phyloP scores from a whole-genome alignment of 73 alveolate genomes.

The Diophrys sp. region DNA sequence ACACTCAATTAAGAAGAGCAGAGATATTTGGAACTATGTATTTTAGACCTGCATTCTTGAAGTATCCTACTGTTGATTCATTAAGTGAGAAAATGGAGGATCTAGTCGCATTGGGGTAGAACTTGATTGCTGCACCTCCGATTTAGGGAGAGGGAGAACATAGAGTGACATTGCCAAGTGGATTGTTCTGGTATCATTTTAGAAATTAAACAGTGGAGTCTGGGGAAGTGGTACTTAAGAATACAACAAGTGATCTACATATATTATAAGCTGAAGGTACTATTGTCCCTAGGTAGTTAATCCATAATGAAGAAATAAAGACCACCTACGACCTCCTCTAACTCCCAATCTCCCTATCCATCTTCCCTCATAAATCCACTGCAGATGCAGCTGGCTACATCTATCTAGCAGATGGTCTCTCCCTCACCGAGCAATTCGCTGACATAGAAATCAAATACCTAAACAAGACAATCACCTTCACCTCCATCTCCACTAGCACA shows the following conservation, averaged over 20 bases:
- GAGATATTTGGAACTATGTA: not conserved
- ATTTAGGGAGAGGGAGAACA: not conserved
- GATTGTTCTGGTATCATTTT: not conserved
- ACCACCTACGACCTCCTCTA: slow-evolving; percentile 4
- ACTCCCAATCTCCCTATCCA: not conserved
- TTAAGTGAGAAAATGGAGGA: not conserved
- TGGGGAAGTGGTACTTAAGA: too few species aligned
- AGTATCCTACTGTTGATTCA: slow-evolving; percentile 3
- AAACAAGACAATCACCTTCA: slow-evolving; percentile 1
- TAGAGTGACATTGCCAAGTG: not conserved
- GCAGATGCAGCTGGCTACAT: slow-evolving; percentile 9
- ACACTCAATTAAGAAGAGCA: slow-evolving; percentile 3
- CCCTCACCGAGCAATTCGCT: not conserved
- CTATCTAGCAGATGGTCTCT: slow-evolving; percentile 6
- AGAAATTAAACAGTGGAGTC: too few species aligned
- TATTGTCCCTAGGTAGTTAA: too few species aligned
- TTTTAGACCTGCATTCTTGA: slow-evolving; percentile 5
- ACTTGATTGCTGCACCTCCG: not conserved
- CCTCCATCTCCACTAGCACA: not conserved
- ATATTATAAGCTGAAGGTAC: too few species aligned
- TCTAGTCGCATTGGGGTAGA: slow-evolving; percentile 1
- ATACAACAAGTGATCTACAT: too few species aligned
- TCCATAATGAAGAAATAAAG: not conserved
- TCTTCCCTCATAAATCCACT: slow-evolving; percentile 9
- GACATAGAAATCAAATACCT: slow-evolving; percentile 2